These are phyloP conservation scores for Pythium volutum DNA, from an alignment of 352 stramenopile species.

Conservation along the genomic window DNA sequence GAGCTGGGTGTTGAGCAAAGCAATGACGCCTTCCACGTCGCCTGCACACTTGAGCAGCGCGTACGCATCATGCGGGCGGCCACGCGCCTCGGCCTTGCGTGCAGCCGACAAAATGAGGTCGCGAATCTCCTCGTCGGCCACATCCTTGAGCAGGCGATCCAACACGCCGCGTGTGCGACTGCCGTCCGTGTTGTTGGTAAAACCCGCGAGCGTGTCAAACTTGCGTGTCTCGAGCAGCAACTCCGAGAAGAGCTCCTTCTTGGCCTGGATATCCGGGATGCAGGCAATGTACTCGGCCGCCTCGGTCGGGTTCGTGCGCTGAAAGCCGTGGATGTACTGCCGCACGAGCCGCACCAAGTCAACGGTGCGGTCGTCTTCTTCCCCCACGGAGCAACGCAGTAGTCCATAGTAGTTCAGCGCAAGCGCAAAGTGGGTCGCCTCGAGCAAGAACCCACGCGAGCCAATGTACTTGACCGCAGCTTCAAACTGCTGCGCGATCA, in stretches of 20 bases:
- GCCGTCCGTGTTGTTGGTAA: slow-evolving; percentile 80
- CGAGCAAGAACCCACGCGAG: slow-evolving; percentile 68
- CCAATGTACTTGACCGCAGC: slow-evolving; percentile 78
- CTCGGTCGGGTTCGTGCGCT: slow-evolving; percentile 71
- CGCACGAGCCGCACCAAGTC: slow-evolving; percentile 76
- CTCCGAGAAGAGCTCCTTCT: slow-evolving; percentile 71
- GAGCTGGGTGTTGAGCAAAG: slow-evolving; percentile 73
- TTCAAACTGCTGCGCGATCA: slow-evolving; percentile 80
- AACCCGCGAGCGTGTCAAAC: slow-evolving; percentile 74
- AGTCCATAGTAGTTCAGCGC: slow-evolving; percentile 78
- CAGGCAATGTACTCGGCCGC: slow-evolving; percentile 79
- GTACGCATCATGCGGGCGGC: slow-evolving; percentile 68
- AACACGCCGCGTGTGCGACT: slow-evolving; percentile 74
- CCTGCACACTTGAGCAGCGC: slow-evolving; percentile 75
- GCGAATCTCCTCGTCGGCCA: slow-evolving; percentile 70
- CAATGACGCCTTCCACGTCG: slow-evolving; percentile 72
- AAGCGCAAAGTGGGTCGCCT: slow-evolving; percentile 80
- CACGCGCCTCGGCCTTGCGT: slow-evolving; percentile 69
- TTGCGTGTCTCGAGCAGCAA: slow-evolving; percentile 79
- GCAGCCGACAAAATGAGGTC: slow-evolving; percentile 72
- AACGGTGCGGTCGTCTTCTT: slow-evolving; percentile 60
- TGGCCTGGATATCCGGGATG: slow-evolving; percentile 51
- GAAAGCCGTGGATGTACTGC: slow-evolving; percentile 83
- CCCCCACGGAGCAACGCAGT: slow-evolving; percentile 43
- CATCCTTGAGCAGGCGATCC: slow-evolving; percentile 70